Evolutionary conservation across 2,329 filamentous ascomycete genomes (phyloP), one percentile per base, ranked within the genome.

Genomic region (Venturia asperata): DNA sequence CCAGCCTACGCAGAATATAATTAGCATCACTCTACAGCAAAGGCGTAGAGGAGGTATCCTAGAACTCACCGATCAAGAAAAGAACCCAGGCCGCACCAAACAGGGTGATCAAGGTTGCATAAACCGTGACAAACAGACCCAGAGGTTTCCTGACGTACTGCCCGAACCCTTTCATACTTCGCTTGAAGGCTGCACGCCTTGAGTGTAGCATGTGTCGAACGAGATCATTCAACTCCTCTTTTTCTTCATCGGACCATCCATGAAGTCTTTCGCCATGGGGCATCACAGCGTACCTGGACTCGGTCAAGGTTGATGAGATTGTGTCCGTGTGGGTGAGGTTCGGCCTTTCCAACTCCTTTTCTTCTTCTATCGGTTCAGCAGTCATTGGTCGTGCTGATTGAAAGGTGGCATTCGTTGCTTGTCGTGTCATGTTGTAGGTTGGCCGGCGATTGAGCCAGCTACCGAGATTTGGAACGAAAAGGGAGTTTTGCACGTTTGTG

Each of bases 171-270:
- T 85, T 87, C 84, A 92, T 85, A 15, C 84, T 79, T 45, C 90
- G 87, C 76, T 92, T 93, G 77, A 95, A 90, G 66, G 86, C 88
- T 43, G 88, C 89, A 19, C 90, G 84, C 64, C 86, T 85, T 7
- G 91, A 95, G 75, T 95, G 91, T 52, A 96, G 77, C 85, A 94
- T 91, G 72, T 96, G 91, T 41, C 91, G 83, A 21, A 96, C 91
- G 73, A 93, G 87, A 69, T 96, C 91, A 71, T 96, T 91, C 47
- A 96, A 78, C 72, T 91, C 86, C 67, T 82, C 82, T 72, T 91
- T 87, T 67, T 95, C 91, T 61, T 87, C 85, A 7, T 83, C 82
- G 2, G 78, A 86, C 91, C 91, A 96, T 15, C 87, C 89, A 7
- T 89, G 85, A 0, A 95, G 78, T 2, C 81, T 83, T 5, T 85